These are phyloP conservation scores for Pseudevernia furfuracea DNA, from an alignment of 495 filamentous ascomycete genomes.

Conservation along the genomic window DNA sequence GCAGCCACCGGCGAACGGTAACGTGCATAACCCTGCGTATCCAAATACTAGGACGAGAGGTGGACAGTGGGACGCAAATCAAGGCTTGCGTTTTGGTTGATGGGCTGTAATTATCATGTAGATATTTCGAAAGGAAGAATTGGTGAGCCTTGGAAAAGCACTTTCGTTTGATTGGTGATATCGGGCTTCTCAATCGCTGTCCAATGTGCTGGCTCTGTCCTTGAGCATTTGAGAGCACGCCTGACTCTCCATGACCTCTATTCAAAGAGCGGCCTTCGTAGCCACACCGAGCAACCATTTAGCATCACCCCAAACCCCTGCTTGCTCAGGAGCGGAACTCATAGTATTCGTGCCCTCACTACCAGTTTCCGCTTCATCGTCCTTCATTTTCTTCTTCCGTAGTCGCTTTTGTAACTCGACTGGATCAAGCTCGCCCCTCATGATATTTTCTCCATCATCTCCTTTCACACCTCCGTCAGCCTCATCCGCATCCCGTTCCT, in stretches of 20 bases:
- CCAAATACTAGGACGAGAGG: constrained; percentile 23
- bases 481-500: not conserved
- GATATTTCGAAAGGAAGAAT: not conserved
- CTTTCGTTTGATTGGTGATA: not conserved
- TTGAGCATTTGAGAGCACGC: not conserved
- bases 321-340: constrained; percentile 11
- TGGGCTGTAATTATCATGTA: not conserved
- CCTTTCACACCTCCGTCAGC: not conserved
- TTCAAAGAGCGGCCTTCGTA: constrained; percentile 9
- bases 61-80: constrained; percentile 52
- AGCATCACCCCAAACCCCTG: constrained; percentile 19
- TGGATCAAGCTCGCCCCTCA: not conserved
- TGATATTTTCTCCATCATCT: not conserved
- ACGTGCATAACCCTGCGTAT: constrained; percentile 25
- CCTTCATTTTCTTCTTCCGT: constrained; percentile 8
- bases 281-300: constrained; percentile 20
- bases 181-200: not conserved
- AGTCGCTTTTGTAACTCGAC: constrained; percentile 14
- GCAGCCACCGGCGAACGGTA: constrained; percentile 19
- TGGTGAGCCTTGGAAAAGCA: not conserved
- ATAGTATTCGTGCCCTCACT: not conserved
- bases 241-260: not conserved
- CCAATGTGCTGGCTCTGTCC: not conserved
- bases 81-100: constrained; percentile 57
- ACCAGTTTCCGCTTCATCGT: not conserved